A percentile compares a stretch with the other conserved stretches of the same genome.
phyloP scores from a whole-genome alignment of 768 basidiomycete species.

The Termitomyces bulborhizus region DNA sequence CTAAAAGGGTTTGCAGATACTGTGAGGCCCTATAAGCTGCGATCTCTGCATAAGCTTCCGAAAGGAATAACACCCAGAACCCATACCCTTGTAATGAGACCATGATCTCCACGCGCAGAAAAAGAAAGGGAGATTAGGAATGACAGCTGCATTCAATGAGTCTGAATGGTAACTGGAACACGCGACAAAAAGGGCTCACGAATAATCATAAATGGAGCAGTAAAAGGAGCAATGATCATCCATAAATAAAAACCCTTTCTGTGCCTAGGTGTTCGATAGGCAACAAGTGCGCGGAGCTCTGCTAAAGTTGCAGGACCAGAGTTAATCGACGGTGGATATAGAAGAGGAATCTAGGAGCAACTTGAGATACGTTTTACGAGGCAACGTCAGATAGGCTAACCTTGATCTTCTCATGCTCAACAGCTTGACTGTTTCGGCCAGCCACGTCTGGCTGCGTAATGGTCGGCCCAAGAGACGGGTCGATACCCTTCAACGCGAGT shows the following conservation, averaged over 20 bases:
- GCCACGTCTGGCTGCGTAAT: slow-evolving; percentile 21
- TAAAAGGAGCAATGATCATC: slow-evolving; percentile 63
- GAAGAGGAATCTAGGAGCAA: slow-evolving; percentile 50
- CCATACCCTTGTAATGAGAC: slow-evolving; percentile 73
- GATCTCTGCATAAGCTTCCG: not conserved
- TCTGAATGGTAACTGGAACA: not conserved
- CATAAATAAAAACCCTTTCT: slow-evolving; percentile 59
- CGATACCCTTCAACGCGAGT: slow-evolving; percentile 64
- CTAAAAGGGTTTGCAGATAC: slow-evolving; percentile 57
- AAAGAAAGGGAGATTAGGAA: slow-evolving; percentile 83
- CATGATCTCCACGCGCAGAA: slow-evolving; percentile 83
- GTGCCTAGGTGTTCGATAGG: slow-evolving; percentile 56
- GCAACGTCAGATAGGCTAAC: not conserved
- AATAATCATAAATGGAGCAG: slow-evolving; percentile 69
- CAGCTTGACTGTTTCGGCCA: slow-evolving; percentile 13
- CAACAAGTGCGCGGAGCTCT: slow-evolving; percentile 48
- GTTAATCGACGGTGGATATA: slow-evolving; percentile 48
- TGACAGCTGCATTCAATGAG: slow-evolving; percentile 42
- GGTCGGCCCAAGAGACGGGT: slow-evolving; percentile 62
- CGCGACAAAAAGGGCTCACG: slow-evolving; percentile 40
- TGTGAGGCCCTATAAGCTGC: slow-evolving; percentile 66
- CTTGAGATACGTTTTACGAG: not conserved
- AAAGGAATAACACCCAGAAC: not conserved
- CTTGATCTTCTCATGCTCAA: slow-evolving; percentile 12
- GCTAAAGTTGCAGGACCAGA: slow-evolving; percentile 27